A percentile compares a stretch with the other conserved stretches of the same genome.
These are phyloP conservation scores for Camelina laxa DNA, from an alignment of 345 rosid species.

Conservation along the genomic window DNA sequence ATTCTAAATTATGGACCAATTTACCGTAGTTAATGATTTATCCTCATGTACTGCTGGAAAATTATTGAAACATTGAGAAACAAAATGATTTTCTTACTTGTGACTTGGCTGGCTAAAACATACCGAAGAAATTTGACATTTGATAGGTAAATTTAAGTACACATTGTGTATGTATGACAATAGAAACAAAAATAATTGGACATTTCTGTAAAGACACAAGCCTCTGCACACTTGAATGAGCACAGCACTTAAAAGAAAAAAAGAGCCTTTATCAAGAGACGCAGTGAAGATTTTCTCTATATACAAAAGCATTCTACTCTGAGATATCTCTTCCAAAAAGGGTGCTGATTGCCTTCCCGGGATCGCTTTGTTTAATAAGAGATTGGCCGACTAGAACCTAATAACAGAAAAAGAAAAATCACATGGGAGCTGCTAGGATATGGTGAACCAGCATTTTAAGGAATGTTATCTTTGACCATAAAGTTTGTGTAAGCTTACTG, in stretches of 20 bases:
- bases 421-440: background rate
- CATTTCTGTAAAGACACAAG: background rate
- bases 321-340: constrained; percentile 82
- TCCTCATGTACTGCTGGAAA: background rate
- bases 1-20: constrained; percentile 11
- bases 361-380: constrained; percentile 77
- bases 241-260: background rate
- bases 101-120: too few species aligned
- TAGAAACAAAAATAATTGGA: background rate
- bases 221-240: constrained; percentile 2
- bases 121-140: background rate
- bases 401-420: constrained; percentile 14
- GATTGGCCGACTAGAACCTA: constrained; percentile 98
- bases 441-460: constrained; percentile 15
- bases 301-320: constrained; percentile 28
- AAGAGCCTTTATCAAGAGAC: background rate
- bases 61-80: too few species aligned
- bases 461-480: background rate
- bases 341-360: constrained; percentile 62
- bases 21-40: constrained; percentile 15
- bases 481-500: constrained; percentile 57
- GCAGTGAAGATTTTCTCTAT: constrained; percentile 33
- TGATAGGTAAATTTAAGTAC: background rate
- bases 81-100: too few species aligned
- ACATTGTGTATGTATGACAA: constrained; percentile 12